Conservation (phyloP, 805 yeast genomes). For the Myxozyma udenii region DNA sequence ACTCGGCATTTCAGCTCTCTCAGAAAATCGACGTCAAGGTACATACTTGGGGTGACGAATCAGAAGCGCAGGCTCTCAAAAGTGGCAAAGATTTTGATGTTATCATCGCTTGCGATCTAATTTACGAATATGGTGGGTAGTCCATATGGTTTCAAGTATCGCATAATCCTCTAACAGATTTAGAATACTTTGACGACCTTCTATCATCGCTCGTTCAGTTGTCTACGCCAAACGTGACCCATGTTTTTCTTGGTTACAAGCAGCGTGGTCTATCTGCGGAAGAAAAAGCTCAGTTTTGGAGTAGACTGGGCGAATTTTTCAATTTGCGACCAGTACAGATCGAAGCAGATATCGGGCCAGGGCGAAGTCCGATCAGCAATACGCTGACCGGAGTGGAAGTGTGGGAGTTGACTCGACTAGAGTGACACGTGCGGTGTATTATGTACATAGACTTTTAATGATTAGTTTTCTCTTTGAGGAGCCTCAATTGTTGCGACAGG, state of each 20-base stretch:
- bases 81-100: slow-evolving; percentile 5
- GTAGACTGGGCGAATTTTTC: neutral
- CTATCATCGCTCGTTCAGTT: slow-evolving; percentile 11
- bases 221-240: slow-evolving; percentile 10
- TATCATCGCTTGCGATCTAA: slow-evolving; percentile 25
- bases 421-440: no score
- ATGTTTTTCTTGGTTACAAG: slow-evolving; percentile 24
- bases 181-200: slow-evolving; percentile 17
- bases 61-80: neutral
- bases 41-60: slow-evolving; percentile 17
- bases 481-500: no score
- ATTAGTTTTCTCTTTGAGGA: no score
- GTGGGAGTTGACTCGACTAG: slow-evolving; percentile 15
- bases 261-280: slow-evolving; percentile 20
- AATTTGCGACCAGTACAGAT: neutral
- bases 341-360: slow-evolving; percentile 6
- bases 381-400: slow-evolving; percentile 19
- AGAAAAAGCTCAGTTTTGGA: slow-evolving; percentile 14
- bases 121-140: slow-evolving; percentile 22
- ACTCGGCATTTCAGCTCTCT: neutral
- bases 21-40: neutral
- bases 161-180: neutral
- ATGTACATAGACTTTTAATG: no score
- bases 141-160: neutral
- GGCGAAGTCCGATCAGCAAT: neutral